Evolutionary conservation across 805 yeast genomes (phyloP).

Genomic region (Sporopachydermia lactativora): DNA sequence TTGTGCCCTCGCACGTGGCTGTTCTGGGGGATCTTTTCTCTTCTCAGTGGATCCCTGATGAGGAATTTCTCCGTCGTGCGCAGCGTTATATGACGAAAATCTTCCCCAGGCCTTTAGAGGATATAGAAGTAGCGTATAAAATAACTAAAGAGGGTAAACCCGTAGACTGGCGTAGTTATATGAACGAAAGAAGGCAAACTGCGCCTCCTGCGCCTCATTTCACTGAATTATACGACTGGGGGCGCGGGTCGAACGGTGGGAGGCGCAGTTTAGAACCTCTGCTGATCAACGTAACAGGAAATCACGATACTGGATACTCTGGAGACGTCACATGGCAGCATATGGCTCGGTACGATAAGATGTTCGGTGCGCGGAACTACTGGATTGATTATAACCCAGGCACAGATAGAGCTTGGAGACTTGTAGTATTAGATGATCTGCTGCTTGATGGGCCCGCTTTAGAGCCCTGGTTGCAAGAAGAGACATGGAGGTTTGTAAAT

Average conservation of each 20-base stretch:
- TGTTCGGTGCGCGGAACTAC: constrained; percentile 79
- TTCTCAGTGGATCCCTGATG: constrained; percentile 87
- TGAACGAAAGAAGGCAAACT: constrained; percentile 18
- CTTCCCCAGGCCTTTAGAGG: constrained; percentile 42
- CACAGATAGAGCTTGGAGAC: constrained; percentile 63
- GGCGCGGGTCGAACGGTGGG: constrained; percentile 10
- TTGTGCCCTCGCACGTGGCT: constrained; percentile 67
- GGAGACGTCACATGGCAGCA: constrained; percentile 94
- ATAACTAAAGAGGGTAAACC: constrained; percentile 34
- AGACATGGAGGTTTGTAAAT: constrained; percentile 63
- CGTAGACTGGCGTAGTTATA: constrained; percentile 38
- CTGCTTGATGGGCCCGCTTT: constrained; percentile 83
- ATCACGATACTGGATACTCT: constrained; percentile 90
- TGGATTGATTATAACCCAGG: constrained; percentile 57
- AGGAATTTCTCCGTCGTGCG: constrained; percentile 74
- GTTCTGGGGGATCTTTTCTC: constrained; percentile 90
- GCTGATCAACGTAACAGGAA: constrained; percentile 79
- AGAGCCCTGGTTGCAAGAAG: constrained; percentile 52
- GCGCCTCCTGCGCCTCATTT: constrained; percentile 33
- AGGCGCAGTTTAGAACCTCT: constrained; percentile 31
- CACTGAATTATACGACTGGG: constrained; percentile 57
- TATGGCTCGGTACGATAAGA: constrained; percentile 55
- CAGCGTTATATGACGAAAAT: constrained; percentile 57
- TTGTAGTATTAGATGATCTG: constrained; percentile 77
- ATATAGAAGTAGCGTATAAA: constrained; percentile 34